These are phyloP conservation scores for Vitis hybrid DNA, from an alignment of 177 flowering plant species.

Conservation along the genomic window DNA sequence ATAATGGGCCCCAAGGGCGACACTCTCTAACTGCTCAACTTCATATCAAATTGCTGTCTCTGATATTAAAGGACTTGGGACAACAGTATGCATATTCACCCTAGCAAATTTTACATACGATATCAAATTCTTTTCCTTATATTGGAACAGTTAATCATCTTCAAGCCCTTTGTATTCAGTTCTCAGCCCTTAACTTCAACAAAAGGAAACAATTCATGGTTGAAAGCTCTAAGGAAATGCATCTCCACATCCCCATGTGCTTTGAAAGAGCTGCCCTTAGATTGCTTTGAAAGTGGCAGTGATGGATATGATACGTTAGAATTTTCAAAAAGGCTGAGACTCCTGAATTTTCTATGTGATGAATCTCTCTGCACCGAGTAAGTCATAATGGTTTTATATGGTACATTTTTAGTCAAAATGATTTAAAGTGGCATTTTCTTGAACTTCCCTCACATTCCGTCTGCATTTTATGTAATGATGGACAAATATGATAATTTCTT, in stretches of 20 bases:
- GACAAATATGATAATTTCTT: background rate
- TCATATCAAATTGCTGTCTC: slow-evolving; percentile 46
- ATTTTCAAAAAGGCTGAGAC: slow-evolving; percentile 50
- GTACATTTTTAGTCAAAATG: background rate
- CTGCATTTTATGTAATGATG: background rate
- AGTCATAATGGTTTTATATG: slow-evolving; percentile 15
- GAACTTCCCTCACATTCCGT: background rate
- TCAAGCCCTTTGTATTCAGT: slow-evolving; percentile 21
- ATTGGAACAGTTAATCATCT: background rate
- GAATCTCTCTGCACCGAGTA: slow-evolving; percentile 73
- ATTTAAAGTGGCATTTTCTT: background rate
- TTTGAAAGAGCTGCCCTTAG: slow-evolving; percentile 31
- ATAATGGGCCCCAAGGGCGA: slow-evolving; percentile 21
- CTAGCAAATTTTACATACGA: background rate
- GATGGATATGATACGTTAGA: slow-evolving; percentile 48
- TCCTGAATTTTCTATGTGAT: slow-evolving; percentile 72
- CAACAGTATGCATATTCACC: slow-evolving; percentile 38
- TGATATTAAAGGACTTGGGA: slow-evolving; percentile 49
- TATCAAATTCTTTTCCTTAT: background rate
- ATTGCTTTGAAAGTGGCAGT: slow-evolving; percentile 29
- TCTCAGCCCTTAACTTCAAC: slow-evolving; percentile 20
- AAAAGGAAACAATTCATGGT: slow-evolving; percentile 50
- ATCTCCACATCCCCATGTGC: slow-evolving; percentile 38
- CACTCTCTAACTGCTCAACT: slow-evolving; percentile 38
- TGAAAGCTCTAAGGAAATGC: slow-evolving; percentile 47